These are phyloP conservation scores for Porodaedalea pini DNA, from an alignment of 1,284 basidiomycete genomes.

Conservation along the genomic window DNA sequence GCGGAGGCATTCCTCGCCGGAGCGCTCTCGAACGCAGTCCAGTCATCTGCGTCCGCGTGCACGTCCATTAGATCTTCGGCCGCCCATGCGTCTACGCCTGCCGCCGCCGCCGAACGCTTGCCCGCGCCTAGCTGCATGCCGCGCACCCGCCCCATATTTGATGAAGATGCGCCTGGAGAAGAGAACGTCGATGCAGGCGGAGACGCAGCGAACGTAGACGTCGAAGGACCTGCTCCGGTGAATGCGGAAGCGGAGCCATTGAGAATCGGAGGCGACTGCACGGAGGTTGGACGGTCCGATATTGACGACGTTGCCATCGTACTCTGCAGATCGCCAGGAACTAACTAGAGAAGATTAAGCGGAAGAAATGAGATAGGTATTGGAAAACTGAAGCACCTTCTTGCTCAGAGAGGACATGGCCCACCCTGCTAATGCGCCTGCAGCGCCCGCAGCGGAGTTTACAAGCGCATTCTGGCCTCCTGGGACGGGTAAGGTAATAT, in stretches of 20 bases:
- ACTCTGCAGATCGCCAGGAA: slow-evolving; percentile 68
- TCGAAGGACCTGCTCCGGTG: slow-evolving; percentile 11
- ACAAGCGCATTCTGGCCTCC: slow-evolving; percentile 61
- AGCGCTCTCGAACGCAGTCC: slow-evolving; percentile 88
- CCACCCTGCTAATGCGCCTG: slow-evolving; percentile 89
- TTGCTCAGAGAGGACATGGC: slow-evolving; percentile 85
- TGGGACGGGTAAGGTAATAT: slow-evolving; percentile 32
- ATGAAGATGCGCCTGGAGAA: slow-evolving; percentile 17
- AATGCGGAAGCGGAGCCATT: slow-evolving; percentile 20
- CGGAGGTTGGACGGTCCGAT: slow-evolving; percentile 38
- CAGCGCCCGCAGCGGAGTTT: slow-evolving; percentile 84
- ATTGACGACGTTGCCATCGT: slow-evolving; percentile 44
- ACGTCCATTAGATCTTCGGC: slow-evolving; percentile 81
- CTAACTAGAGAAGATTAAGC: slow-evolving; percentile 43
- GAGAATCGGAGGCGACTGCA: slow-evolving; percentile 29
- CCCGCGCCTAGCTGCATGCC: slow-evolving; percentile 69
- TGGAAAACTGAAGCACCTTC: slow-evolving; percentile 44
- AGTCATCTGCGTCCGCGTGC: slow-evolving; percentile 87
- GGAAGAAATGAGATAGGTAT: slow-evolving; percentile 11
- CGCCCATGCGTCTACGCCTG: slow-evolving; percentile 44
- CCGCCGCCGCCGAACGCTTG: slow-evolving; percentile 48
- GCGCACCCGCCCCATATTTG: slow-evolving; percentile 38
- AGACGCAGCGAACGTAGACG: not conserved
- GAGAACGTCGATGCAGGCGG: slow-evolving; percentile 19
- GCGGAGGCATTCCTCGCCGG: slow-evolving; percentile 34